phyloP scores from a whole-genome alignment of 345 rosid genomes.

The Linum trigynum region DNA sequence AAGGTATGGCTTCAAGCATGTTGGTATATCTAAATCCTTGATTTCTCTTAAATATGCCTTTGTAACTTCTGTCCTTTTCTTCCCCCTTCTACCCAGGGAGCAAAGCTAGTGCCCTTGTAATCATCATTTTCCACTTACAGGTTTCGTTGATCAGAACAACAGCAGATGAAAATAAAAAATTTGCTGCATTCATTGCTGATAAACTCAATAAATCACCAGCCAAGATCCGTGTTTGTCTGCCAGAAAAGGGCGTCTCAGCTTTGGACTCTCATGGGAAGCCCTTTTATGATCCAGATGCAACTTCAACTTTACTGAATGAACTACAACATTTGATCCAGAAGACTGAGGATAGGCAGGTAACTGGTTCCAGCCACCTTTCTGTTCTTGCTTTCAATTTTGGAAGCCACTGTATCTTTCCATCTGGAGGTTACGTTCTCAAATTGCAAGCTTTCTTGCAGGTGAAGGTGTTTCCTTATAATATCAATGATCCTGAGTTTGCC shows the following conservation, averaged over 20 bases:
- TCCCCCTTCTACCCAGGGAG: not conserved
- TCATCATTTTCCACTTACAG: slow-evolving; percentile 29
- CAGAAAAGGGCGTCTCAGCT: slow-evolving; percentile 74
- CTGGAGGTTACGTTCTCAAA: slow-evolving; percentile 1
- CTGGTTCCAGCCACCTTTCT: slow-evolving; percentile 10
- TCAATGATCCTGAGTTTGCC: slow-evolving; percentile 84
- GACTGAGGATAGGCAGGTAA: slow-evolving; percentile 58
- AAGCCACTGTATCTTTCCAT: not conserved
- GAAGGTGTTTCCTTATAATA: slow-evolving; percentile 47
- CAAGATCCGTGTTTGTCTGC: slow-evolving; percentile 57
- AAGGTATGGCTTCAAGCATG: not conserved
- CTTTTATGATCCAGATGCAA: slow-evolving; percentile 77
- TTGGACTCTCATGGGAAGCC: slow-evolving; percentile 71
- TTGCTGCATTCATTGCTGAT: slow-evolving; percentile 71
- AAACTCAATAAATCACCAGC: slow-evolving; percentile 67
- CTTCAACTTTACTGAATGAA: slow-evolving; percentile 50
- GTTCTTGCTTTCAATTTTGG: not conserved
- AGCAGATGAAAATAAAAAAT: slow-evolving; percentile 57
- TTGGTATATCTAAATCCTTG: not conserved
- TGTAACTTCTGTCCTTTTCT: slow-evolving; percentile 2
- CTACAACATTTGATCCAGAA: slow-evolving; percentile 45
- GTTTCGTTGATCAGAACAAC: slow-evolving; percentile 80
- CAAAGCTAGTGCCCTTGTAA: not conserved
- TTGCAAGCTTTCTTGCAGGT: slow-evolving; percentile 35
- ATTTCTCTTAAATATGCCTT: not conserved